A percentile compares a stretch with the other conserved stretches of the same genome.
Evolutionary conservation across 768 basidiomycete species (phyloP).

Genomic region (Suillus americanus): DNA sequence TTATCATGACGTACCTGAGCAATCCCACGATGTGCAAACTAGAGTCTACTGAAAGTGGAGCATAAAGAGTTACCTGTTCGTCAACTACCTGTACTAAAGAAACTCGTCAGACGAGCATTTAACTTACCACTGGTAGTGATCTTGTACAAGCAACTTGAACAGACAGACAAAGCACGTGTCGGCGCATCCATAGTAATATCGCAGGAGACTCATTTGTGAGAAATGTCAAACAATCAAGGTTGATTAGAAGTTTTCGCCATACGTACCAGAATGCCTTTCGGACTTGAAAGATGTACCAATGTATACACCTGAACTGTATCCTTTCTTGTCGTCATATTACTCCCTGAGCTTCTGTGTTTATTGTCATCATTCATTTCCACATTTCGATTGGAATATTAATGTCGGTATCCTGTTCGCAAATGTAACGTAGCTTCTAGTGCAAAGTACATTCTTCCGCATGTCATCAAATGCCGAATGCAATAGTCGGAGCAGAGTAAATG

Average conservation of each 20-base stretch:
- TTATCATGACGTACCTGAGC: background rate
- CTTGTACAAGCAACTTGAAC: background rate
- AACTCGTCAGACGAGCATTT: background rate
- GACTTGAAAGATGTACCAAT: background rate
- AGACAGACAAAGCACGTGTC: background rate
- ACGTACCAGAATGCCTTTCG: background rate
- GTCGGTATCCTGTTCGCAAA: background rate
- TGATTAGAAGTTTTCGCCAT: background rate
- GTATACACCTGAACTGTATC: background rate
- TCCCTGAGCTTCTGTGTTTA: background rate
- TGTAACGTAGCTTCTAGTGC: background rate
- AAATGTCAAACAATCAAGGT: background rate
- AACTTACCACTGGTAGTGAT: background rate
- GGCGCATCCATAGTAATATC: background rate
- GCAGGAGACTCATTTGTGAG: background rate
- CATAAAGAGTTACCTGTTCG: background rate
- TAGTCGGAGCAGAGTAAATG: conserved; percentile 59
- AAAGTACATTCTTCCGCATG: conserved; percentile 10
- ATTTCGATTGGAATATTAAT: background rate
- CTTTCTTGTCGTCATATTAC: background rate
- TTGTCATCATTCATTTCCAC: background rate
- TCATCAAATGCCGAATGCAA: conserved; percentile 59
- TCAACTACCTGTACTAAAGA: background rate
- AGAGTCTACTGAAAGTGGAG: background rate
- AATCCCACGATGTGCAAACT: background rate